phyloP scores from a whole-genome alignment of 2,329 filamentous ascomycete species.

The Curvularia sp. region DNA sequence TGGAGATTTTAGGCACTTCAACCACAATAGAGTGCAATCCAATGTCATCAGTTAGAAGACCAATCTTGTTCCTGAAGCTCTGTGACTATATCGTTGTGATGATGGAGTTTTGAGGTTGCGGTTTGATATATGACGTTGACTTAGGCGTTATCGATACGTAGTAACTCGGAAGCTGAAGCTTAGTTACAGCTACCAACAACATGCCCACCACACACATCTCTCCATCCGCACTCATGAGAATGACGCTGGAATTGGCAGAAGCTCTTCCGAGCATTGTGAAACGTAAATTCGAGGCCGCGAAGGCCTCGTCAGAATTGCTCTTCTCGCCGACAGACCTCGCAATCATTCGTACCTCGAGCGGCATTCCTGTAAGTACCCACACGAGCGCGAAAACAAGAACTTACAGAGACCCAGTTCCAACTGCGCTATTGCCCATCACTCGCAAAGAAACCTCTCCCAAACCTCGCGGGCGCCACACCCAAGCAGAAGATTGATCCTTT shows the following conservation, averaged over 20 bases:
- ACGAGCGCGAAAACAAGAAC: constrained; percentile 5
- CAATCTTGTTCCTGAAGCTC: neutral
- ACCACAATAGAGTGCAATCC: neutral
- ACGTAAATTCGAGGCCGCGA: constrained; percentile 48
- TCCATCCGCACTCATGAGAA: constrained; percentile 20
- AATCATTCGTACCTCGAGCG: constrained; percentile 46
- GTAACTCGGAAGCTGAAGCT: constrained; percentile 7
- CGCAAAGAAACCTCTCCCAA: constrained; percentile 65
- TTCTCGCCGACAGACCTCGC: constrained; percentile 52
- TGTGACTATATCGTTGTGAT: constrained; percentile 4
- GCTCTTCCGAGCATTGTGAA: constrained; percentile 48
- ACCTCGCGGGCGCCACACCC: constrained; percentile 48
- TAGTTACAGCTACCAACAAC: neutral
- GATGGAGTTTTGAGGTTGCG: constrained; percentile 1
- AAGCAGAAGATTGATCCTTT: constrained; percentile 64
- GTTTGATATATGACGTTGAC: constrained; percentile 12
- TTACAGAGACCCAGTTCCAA: constrained; percentile 66
- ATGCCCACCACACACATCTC: neutral
- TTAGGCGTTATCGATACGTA: neutral
- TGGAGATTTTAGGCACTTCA: neutral
- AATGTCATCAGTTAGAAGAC: neutral
- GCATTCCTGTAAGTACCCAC: constrained; percentile 46
- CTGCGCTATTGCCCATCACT: constrained; percentile 73
- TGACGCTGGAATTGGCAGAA: constrained; percentile 45
- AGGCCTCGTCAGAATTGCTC: constrained; percentile 42